Evolutionary conservation across 768 basidiomycete genomes (phyloP), one percentile per base, ranked within the genome.

Genomic region (Pleurotus pulmonarius): DNA sequence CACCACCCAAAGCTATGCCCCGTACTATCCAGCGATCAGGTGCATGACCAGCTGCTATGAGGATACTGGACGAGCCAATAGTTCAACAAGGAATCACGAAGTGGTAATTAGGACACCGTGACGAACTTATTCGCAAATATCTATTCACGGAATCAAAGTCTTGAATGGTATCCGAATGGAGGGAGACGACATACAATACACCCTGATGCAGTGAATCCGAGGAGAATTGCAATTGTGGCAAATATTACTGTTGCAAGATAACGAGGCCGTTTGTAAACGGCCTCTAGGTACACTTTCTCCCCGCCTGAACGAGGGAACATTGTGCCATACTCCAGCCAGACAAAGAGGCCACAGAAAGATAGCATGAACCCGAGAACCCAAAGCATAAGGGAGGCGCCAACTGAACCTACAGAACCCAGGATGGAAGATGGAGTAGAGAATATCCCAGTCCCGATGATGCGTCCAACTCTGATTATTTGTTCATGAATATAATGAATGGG

Each of bases 271-370:
- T 65, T 70, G 63, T 82, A 85, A 3, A 82, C 71, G 0, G 77
- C 81, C 63, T 85, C 84, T 24, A 83, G 69, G 59, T 85, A 84
- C 2, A 84, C 82, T 64, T 86, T 84, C 63, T 85, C 84, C 5
- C 83, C 83, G 8, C 83, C 83, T 11, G 79, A 82, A 1, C 83
- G 75, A 3, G 83, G 83, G 58, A 77, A 82, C 83, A 85, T 85
- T 2, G 82, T 81, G 5, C 84, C 85, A 46, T 79, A 79, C 58
- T 86, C 83, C 18, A 85, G 76, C 82, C 82, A 85, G 55, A 85
- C 78, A 62, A 85, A 83, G 9, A 84, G 66, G 0, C 83, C 83
- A 53, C 80, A 85, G 58, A 79, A 80, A 0, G 83, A 83, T 2
- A 85, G 73, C 1, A 77, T 60, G 61, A 84, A 83, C 3, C 83